Evolutionary conservation across 352 stramenopile genomes (phyloP).

Genomic region (Pythium oligandrum): DNA sequence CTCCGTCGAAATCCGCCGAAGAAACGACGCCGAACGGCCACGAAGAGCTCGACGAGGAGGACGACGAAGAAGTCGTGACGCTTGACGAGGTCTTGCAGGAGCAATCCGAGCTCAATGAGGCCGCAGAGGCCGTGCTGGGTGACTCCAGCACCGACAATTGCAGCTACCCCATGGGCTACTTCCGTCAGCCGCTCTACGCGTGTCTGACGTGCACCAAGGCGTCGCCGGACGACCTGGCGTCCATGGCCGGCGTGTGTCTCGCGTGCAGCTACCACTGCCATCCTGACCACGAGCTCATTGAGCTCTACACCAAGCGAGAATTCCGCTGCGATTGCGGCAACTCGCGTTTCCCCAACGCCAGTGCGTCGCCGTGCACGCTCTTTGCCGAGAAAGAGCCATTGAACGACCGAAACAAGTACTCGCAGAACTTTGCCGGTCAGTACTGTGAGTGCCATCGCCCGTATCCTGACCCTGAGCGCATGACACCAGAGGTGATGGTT

Average conservation of each 20-base stretch:
- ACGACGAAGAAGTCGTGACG: constrained; percentile 51
- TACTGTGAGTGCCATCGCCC: constrained; percentile 73
- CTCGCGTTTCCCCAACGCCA: constrained; percentile 34
- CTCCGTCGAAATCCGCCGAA: too few relatives aligned
- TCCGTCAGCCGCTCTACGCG: constrained; percentile 62
- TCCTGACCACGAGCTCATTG: constrained; percentile 66
- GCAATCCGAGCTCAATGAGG: constrained; percentile 46
- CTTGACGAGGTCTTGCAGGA: constrained; percentile 56
- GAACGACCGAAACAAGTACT: constrained; percentile 65
- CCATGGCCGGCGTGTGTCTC: constrained; percentile 53
- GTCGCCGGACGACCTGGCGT: constrained; percentile 18
- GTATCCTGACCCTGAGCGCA: constrained; percentile 72
- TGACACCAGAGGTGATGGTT: constrained; percentile 60
- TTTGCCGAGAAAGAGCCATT: constrained; percentile 37
- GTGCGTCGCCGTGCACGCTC: constrained; percentile 35
- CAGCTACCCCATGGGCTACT: constrained; percentile 64
- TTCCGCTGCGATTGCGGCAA: constrained; percentile 80
- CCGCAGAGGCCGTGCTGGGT: constrained; percentile 55
- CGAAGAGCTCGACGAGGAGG: constrained; percentile 18
- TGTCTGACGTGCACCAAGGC: constrained; percentile 67
- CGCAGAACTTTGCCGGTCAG: constrained; percentile 60
- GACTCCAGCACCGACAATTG: constrained; percentile 55
- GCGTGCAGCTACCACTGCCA: constrained; percentile 75
- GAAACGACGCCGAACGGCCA: not conserved
- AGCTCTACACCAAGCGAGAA: constrained; percentile 75